phyloP scores from a whole-genome alignment of 306 rosid genomes.

The Trifolium dubium region DNA sequence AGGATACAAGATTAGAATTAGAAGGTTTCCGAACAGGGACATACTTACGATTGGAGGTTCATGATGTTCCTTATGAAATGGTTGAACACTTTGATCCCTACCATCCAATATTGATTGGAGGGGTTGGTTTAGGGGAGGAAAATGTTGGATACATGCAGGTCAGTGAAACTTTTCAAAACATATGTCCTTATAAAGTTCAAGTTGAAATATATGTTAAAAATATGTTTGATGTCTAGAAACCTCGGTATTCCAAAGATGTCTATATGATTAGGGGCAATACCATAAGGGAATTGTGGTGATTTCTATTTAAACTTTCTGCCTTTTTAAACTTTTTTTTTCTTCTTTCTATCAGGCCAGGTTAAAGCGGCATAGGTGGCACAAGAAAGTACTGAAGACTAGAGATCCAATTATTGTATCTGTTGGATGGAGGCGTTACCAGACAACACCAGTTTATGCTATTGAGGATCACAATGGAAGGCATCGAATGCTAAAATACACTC shows the following conservation, averaged over 20 bases:
- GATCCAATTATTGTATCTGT: slow-evolving; percentile 88
- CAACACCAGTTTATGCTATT: slow-evolving; percentile 83
- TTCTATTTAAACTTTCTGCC: background rate
- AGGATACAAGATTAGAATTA: slow-evolving; percentile 72
- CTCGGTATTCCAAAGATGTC: slow-evolving; percentile 13
- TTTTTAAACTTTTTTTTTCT: slow-evolving; percentile 3
- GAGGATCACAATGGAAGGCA: slow-evolving; percentile 89
- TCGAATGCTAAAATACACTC: slow-evolving; percentile 95
- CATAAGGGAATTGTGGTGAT: slow-evolving; percentile 12
- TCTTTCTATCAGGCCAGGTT: slow-evolving; percentile 70
- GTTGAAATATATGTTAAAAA: background rate
- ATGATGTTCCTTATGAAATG: slow-evolving; percentile 86
- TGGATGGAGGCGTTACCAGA: slow-evolving; percentile 99
- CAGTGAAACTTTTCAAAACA: slow-evolving; percentile 22
- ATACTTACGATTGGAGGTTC: slow-evolving; percentile 88
- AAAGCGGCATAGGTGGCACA: slow-evolving; percentile 95
- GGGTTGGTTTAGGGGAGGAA: slow-evolving; percentile 88
- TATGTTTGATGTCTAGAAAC: slow-evolving; percentile 17
- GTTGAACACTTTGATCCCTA: slow-evolving; percentile 81
- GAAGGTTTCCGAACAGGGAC: slow-evolving; percentile 90
- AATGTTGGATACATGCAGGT: slow-evolving; percentile 98
- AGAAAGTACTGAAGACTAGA: slow-evolving; percentile 83
- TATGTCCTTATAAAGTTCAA: slow-evolving; percentile 27
- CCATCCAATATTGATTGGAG: slow-evolving; percentile 94
- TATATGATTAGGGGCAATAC: background rate